Conservation (phyloP, 2,329 filamentous ascomycete genomes). For the Penicillium expansum region DNA sequence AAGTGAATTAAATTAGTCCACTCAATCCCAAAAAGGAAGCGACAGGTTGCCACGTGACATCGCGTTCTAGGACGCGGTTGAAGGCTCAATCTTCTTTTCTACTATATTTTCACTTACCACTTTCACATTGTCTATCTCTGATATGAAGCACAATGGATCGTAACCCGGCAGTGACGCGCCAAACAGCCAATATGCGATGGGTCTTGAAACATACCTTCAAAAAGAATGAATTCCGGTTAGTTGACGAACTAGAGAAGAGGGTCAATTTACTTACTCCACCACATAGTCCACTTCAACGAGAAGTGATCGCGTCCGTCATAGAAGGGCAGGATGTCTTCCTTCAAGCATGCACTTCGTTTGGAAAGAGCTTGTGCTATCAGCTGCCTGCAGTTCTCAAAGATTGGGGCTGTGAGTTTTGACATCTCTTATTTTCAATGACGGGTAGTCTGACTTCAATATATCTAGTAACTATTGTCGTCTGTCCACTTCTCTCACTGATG, state of each 20-base stretch:
- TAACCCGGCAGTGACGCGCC: constrained; percentile 23
- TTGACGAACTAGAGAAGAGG: constrained; percentile 1
- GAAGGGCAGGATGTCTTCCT: constrained; percentile 87
- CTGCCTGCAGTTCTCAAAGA: constrained; percentile 82
- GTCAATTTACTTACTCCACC: background rate
- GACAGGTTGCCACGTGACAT: constrained; percentile 27
- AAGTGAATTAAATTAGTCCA: background rate
- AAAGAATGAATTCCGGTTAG: constrained; percentile 69
- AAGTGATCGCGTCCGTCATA: constrained; percentile 80
- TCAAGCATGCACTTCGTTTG: constrained; percentile 73
- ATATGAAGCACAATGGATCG: constrained; percentile 32
- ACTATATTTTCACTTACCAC: background rate
- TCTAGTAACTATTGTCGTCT: constrained; percentile 82
- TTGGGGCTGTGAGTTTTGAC: constrained; percentile 62
- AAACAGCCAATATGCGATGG: constrained; percentile 64
- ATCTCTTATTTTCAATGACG: background rate
- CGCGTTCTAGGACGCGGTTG: constrained; percentile 15
- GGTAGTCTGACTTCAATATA: constrained; percentile 11
- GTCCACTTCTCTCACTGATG: constrained; percentile 86
- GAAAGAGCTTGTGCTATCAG: constrained; percentile 91
- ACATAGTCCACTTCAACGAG: constrained; percentile 72
- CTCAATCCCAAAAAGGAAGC: constrained; percentile 4
- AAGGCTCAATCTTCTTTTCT: background rate
- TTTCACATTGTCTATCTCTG: background rate
- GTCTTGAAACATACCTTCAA: constrained; percentile 71